Base-by-base conservation (phyloP, 2,329 filamentous ascomycete species). In the Sarocladium oryzae region DNA sequence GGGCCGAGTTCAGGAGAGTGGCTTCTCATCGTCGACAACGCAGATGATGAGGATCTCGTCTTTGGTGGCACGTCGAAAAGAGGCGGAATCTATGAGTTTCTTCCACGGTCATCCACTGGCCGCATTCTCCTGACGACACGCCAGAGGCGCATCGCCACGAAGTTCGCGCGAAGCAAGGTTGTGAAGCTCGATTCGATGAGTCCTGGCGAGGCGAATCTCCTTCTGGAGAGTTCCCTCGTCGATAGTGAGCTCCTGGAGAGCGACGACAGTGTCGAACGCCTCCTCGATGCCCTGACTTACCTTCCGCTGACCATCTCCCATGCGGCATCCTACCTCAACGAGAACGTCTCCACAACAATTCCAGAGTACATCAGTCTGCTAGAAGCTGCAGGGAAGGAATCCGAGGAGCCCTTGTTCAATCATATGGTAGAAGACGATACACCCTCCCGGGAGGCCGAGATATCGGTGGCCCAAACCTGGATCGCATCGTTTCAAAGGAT, bases 21-120 rank as follows among this genome's bases (percentile, higher is more conserved):
- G 70, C 56, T 74, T 33, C 55, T 74, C 1, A 57, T 75, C 2
- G 54, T 74, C 5, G 67, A 72, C 46, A 75, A 74, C 52, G 67
- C 66, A 0, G 72, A 76, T 32, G 65, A 73, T 23, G 51, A 51
- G 9, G 54, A 62, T 9, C 9, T 32, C 8, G 13, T 32, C 8
- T 7, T 7, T 8, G 7, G 13, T 32, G 28, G 28, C 28, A 13
- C 7, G 28, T 13, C 7, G 28, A 7, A 13, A 13, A n/a, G n/a
- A n/a, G n/a, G n/a, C n/a, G 28, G 28, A 13, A 32, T 32, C 7
- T 13, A 13, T 32, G 28, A 32, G 7, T 32, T 32, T 13, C 28
- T 32, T 13, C 28, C 28, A 8, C 28, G 28, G 28, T 8, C 28
- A 13, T 7, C 7, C 13, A 7, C 8, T 8, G 28, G 28, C 28